Evolutionary conservation across 169 alveolate species (phyloP), one percentile per base, ranked within the genome.

Genomic region (Plasmodium falciparum): DNA sequence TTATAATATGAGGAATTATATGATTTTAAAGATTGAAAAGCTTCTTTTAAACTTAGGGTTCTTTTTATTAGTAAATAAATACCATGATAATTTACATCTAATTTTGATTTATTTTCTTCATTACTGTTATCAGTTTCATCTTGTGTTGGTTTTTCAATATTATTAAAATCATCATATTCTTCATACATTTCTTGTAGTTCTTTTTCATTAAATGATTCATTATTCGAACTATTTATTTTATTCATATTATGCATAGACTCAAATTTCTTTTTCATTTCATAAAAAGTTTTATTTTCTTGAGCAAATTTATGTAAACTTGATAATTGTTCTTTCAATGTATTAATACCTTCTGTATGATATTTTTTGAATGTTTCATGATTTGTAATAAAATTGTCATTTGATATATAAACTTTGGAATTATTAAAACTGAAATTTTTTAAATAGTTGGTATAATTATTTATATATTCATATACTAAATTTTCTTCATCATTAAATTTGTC

Each of bases 401-500:
- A 29, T 17, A 52, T 66, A 49, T 52, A 24, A n/a, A 33, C 24
- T 24, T 26, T 8, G 3, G 90, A 47, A 67, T 80, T 80, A 20
- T 12, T 56, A 43, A 52, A 11, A 26, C 54, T 39, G 70, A 43
- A 66, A 4, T 56, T 80, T 66, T 67, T 39, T 20, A 80, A 17
- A 67, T 67, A 80, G 11, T 80, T 80, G n/a, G 90, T 67, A 24
- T 67, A 80, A 17, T 15, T 67, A 49, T 71, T 15, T 24, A 80
- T 52, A 22, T 80, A 80, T 24, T 80, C 90, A 80, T 80, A 80
- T 66, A 67, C 12, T 45, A 54, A 43, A 66, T 52, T 33, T 24
- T 80, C 90, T 17, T 66, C 54, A 15, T 56, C 29, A 54, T 50
- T 24, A 2, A 80, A 33, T 67, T 80, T 20, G 12, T 47, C 26